These are phyloP conservation scores for Alternaria burnsii DNA, from an alignment of 2,329 filamentous ascomycete species.

Conservation along the genomic window DNA sequence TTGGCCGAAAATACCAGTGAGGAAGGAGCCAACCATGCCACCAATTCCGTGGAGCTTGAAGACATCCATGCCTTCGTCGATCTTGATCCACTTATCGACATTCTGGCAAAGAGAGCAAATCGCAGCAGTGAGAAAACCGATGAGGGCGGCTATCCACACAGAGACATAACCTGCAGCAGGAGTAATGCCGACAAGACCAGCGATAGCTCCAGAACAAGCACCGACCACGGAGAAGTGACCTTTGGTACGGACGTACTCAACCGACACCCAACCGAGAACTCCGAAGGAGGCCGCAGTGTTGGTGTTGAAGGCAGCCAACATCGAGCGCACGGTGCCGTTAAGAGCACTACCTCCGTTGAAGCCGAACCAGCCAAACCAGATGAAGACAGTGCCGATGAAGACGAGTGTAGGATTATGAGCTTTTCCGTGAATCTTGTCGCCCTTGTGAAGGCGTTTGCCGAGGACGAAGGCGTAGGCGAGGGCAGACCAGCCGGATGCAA, in stretches of 20 bases:
- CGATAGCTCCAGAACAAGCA: slow-evolving; percentile 66
- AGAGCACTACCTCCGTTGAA: slow-evolving; percentile 67
- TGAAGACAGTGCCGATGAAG: slow-evolving; percentile 69
- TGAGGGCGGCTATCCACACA: slow-evolving; percentile 63
- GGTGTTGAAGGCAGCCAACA: slow-evolving; percentile 66
- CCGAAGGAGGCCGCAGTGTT: slow-evolving; percentile 65
- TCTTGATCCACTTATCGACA: slow-evolving; percentile 62
- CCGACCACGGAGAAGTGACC: slow-evolving; percentile 65
- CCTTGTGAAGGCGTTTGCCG: slow-evolving; percentile 63
- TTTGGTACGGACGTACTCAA: slow-evolving; percentile 62
- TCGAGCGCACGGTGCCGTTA: slow-evolving; percentile 57
- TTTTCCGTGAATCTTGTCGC: slow-evolving; percentile 61
- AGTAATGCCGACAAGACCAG: slow-evolving; percentile 68
- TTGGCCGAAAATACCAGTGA: slow-evolving; percentile 66
- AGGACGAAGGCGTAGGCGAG: slow-evolving; percentile 71
- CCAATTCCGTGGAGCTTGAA: slow-evolving; percentile 68
- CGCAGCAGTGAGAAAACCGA: slow-evolving; percentile 64
- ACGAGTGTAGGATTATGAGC: slow-evolving; percentile 71
- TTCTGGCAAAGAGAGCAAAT: slow-evolving; percentile 61
- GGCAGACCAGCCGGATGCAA: slow-evolving; percentile 68
- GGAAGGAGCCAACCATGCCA: slow-evolving; percentile 65
- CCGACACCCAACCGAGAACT: slow-evolving; percentile 62
- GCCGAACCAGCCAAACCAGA: slow-evolving; percentile 71
- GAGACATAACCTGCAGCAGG: slow-evolving; percentile 64
- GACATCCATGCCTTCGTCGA: slow-evolving; percentile 67